These are phyloP conservation scores for Metschnikowia kofuensis DNA, from an alignment of 805 yeast genomes.

Conservation along the genomic window DNA sequence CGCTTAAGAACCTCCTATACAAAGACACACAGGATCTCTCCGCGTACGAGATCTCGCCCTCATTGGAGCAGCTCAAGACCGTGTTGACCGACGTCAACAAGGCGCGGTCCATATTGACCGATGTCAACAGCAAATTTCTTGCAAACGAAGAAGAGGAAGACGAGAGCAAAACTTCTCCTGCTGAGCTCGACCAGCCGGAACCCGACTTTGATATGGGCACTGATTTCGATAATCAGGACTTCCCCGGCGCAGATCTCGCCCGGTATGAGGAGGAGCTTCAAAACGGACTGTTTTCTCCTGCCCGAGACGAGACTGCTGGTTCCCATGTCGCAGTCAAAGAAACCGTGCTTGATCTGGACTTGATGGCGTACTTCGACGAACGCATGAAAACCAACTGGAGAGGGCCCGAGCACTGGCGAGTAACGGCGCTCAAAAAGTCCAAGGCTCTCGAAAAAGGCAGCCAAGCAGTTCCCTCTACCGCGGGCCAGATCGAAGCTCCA, in stretches of 20 bases:
- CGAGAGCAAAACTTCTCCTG: neutral
- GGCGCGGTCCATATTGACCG: slow-evolving; percentile 45
- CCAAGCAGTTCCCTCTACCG: slow-evolving; percentile 1
- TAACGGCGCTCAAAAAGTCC: slow-evolving; percentile 42
- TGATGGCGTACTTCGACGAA: slow-evolving; percentile 80
- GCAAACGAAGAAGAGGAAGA: slow-evolving; percentile 13
- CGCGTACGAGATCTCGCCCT: slow-evolving; percentile 60
- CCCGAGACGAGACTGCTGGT: neutral
- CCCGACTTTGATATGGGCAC: slow-evolving; percentile 26
- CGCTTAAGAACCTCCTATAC: slow-evolving; percentile 22
- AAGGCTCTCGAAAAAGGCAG: slow-evolving; percentile 22
- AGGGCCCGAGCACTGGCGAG: slow-evolving; percentile 91
- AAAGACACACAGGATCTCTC: slow-evolving; percentile 21
- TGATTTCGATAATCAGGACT: slow-evolving; percentile 10
- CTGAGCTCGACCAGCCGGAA: neutral
- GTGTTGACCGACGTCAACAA: slow-evolving; percentile 55
- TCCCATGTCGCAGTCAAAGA: slow-evolving; percentile 3
- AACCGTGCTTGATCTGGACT: slow-evolving; percentile 51
- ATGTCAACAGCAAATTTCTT: slow-evolving; percentile 36
- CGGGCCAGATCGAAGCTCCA: slow-evolving; percentile 4
- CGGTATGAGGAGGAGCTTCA: slow-evolving; percentile 7
- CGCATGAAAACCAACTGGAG: slow-evolving; percentile 74
- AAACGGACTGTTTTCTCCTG: neutral
- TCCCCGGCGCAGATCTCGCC: slow-evolving; percentile 6
- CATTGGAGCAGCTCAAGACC: slow-evolving; percentile 56